Base-by-base conservation (phyloP, 805 yeast species). In the Wickerhamomyces pijperi region DNA sequence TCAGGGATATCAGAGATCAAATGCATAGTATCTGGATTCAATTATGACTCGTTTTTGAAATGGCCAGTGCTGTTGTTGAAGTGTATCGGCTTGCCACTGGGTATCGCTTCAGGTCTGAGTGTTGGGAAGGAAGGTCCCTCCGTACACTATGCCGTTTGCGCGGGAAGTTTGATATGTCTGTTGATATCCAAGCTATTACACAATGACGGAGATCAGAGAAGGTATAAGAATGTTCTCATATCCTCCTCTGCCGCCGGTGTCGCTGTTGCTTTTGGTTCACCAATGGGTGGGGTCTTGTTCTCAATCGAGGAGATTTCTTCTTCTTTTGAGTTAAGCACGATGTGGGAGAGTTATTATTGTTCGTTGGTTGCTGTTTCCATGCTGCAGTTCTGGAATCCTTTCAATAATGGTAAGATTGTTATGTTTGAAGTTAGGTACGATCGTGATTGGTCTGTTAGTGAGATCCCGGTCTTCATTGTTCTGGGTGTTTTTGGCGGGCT, bases 61-160 rank as follows among this genome's bases (percentile, higher is more conserved):
- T 68, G 78, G 60, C 64, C 70, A 55, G 87, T 96, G 0, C 63
- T 90, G 19, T 46, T 74, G 1, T 76, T 90, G 39, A 92, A 92
- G 48, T 72, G 86, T 37, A 54, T 86, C 9, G 84, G 94, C 0
- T 62, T 92, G 34, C 98, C 98, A 0, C 63, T 92, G 43, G 85
- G 95, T 0, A 92, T 92, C 51, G 88, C 95, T 1, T 80, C 96
- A 1, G 98, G 98, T 0, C 60, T 92, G 31, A 82, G 90, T 48
- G 82, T 92, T 5, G 99, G 99, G 18, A 92, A 92, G 60, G 99
- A 92, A 56, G 99, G 99, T 0, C 99, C 99, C 2, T 78, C 90
- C 50, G 98, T 92, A 12, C 99, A 92, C 60, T 92, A 90, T 59
- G 97, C 98, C 0, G 94, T 88, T 0, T 88, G 97, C 57, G 90